These are phyloP conservation scores for Termitomyces sp. DNA, from an alignment of 768 basidiomycete genomes.

Conservation along the genomic window DNA sequence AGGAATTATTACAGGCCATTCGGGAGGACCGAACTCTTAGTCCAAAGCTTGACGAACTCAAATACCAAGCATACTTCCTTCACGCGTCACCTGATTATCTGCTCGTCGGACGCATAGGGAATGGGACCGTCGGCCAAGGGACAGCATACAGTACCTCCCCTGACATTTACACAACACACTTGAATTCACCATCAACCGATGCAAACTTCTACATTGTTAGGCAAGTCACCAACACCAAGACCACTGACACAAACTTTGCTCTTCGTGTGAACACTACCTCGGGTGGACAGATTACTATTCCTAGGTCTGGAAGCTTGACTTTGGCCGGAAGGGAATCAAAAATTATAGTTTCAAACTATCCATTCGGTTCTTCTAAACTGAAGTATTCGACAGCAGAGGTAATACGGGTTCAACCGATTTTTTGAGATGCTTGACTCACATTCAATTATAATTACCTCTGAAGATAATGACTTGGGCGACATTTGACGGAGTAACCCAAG, in stretches of 20 bases:
- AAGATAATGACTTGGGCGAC: constrained; percentile 39
- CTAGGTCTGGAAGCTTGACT: constrained; percentile 39
- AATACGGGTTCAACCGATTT: background rate
- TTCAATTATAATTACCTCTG: no score
- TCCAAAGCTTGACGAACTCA: constrained; percentile 60
- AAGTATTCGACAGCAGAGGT: constrained; percentile 65
- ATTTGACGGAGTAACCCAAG: constrained; percentile 23
- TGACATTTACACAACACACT: constrained; percentile 46
- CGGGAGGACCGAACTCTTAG: constrained; percentile 54
- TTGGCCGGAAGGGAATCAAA: constrained; percentile 64
- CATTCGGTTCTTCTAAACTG: constrained; percentile 49
- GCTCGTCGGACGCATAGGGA: constrained; percentile 60
- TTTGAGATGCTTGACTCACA: background rate
- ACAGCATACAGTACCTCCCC: constrained; percentile 32
- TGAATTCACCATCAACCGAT: constrained; percentile 50
- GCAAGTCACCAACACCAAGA: constrained; percentile 44
- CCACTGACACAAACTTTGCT: constrained; percentile 39
- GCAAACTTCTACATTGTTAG: constrained; percentile 58
- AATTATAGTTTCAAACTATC: constrained; percentile 59
- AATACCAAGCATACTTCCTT: constrained; percentile 61
- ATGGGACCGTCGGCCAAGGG: constrained; percentile 39
- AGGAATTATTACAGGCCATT: constrained; percentile 33
- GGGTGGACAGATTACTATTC: constrained; percentile 35
- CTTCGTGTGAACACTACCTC: constrained; percentile 46
- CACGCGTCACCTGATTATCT: constrained; percentile 62